Base-by-base conservation (phyloP, 169 alveolate species). In the Amoebophrya sp. region DNA sequence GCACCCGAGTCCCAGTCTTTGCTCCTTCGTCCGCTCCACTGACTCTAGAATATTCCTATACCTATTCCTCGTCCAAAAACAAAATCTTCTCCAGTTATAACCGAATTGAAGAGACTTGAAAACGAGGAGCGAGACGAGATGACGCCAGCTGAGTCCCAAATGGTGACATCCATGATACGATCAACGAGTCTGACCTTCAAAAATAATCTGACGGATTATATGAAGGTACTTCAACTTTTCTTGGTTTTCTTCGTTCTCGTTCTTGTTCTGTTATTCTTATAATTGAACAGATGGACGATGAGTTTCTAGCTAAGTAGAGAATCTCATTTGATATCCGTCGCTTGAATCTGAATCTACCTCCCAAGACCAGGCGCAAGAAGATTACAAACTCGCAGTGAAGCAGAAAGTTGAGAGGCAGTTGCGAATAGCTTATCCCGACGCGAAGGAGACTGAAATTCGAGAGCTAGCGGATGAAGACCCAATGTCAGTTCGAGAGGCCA, bases 361-460 rank as follows among this genome's bases (percentile, higher is more conserved):
- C 65, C 6, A 47, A 47, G 29, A 47, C 65, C 83, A 65, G 83
- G 83, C 83, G 38, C 83, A 65, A 65, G 83, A 65, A 36, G 83
- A 65, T 6, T 65, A 65, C 26, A 65, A 65, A 36, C 18, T 10
- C 33, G 83, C 83, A 26, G 83, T 65, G 26, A 65, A 65, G 26
- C 2, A 6, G 2, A 65, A 65, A 26, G 83, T 65, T 0, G 83
- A 65, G 83, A 29, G 83, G 33, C 83, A 65, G n/a, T 36, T 65
- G 33, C 83, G 83, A 26, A 65, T 65, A 1, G 83, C 83, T 29
- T 65, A 65, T 26, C 83, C 83, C n/a, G 83, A 65, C 83, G 83
- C 83, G 38, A 10, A 6, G 2, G 83, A 65, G 83, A 36, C 18
- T 29, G 83, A 65, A 26, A 65, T 65, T 26, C 83, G n/a, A 36